Conservation (phyloP, 202 grass and related monocot genomes). For the Dendrocalamus latiflorus region DNA sequence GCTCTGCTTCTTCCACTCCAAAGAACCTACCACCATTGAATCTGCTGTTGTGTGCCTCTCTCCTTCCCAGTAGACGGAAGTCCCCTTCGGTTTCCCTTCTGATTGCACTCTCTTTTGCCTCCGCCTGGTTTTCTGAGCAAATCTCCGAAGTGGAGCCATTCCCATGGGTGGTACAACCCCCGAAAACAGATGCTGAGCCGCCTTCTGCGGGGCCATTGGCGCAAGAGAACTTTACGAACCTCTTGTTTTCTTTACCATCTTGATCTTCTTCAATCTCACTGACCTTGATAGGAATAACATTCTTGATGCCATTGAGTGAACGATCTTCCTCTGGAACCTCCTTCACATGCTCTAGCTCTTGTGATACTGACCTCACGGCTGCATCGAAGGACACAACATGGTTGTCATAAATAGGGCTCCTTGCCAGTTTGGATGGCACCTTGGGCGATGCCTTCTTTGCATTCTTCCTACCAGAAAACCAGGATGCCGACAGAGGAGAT, state of each 20-base stretch:
- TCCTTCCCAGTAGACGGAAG: slow-evolving; percentile 87
- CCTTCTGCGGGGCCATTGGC: slow-evolving; percentile 33
- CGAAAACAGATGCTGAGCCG: slow-evolving; percentile 43
- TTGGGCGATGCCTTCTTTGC: slow-evolving; percentile 58
- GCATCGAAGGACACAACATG: slow-evolving; percentile 92
- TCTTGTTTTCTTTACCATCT: slow-evolving; percentile 52
- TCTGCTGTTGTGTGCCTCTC: slow-evolving; percentile 56
- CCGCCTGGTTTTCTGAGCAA: slow-evolving; percentile 40
- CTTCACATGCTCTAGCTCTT: slow-evolving; percentile 53
- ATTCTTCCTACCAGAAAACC: slow-evolving; percentile 76
- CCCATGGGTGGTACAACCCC: slow-evolving; percentile 18
- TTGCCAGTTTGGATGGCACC: slow-evolving; percentile 44
- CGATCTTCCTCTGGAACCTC: slow-evolving; percentile 33
- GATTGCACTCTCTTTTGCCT: slow-evolving; percentile 78
- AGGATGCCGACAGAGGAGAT: slow-evolving; percentile 76
- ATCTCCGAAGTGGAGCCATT: slow-evolving; percentile 61
- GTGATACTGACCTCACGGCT: slow-evolving; percentile 80
- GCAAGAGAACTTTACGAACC: slow-evolving; percentile 56
- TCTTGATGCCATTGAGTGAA: slow-evolving; percentile 47
- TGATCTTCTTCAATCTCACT: slow-evolving; percentile 90
- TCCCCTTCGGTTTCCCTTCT: slow-evolving; percentile 95
- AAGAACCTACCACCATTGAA: slow-evolving; percentile 68
- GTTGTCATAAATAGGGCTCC: slow-evolving; percentile 71
- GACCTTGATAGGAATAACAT: slow-evolving; percentile 30
- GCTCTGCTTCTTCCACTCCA: slow-evolving; percentile 62